Evolutionary conservation across 495 filamentous ascomycete genomes (phyloP).

Genomic region (Stereocaulon alpinum): DNA sequence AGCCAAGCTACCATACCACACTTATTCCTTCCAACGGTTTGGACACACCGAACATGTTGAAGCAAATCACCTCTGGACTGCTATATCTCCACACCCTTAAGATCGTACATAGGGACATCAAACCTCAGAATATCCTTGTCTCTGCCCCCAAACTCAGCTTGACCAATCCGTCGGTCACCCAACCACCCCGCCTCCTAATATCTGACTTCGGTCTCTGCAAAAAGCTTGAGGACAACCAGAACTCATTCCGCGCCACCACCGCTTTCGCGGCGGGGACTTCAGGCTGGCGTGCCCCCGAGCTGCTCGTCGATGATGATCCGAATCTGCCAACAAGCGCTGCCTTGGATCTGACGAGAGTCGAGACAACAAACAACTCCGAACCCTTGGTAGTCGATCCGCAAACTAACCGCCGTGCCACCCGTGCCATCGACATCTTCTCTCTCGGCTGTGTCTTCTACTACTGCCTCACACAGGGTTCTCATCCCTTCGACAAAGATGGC

Average conservation of each 20-base stretch:
- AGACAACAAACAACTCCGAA: constrained; percentile 44
- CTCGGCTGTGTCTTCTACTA: constrained; percentile 95
- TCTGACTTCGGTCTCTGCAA: constrained; percentile 98
- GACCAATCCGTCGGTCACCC: constrained; percentile 24
- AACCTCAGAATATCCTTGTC: constrained; percentile 94
- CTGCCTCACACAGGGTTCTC: constrained; percentile 78
- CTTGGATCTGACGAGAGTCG: constrained; percentile 27
- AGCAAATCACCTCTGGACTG: constrained; percentile 79
- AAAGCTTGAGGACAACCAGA: constrained; percentile 91
- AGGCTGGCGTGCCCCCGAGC: constrained; percentile 92
- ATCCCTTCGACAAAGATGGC: constrained; percentile 89
- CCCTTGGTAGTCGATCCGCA: constrained; percentile 50
- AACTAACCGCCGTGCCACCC: constrained; percentile 73
- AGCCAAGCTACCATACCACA: constrained; percentile 50
- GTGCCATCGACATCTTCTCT: constrained; percentile 94
- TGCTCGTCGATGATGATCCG: constrained; percentile 69
- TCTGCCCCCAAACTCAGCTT: constrained; percentile 37
- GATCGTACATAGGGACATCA: constrained; percentile 94
- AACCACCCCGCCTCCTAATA: constrained; percentile 62
- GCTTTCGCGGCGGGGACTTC: constrained; percentile 88
- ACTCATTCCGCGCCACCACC: constrained; percentile 87
- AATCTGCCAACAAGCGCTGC: constrained; percentile 19
- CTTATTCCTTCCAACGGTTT: constrained; percentile 38
- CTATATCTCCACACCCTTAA: constrained; percentile 82
- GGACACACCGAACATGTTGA: constrained; percentile 56